A percentile compares a stretch with the other conserved stretches of the same genome.
Conservation (phyloP, 345 rosid genomes). For the Murraya koenigii region DNA sequence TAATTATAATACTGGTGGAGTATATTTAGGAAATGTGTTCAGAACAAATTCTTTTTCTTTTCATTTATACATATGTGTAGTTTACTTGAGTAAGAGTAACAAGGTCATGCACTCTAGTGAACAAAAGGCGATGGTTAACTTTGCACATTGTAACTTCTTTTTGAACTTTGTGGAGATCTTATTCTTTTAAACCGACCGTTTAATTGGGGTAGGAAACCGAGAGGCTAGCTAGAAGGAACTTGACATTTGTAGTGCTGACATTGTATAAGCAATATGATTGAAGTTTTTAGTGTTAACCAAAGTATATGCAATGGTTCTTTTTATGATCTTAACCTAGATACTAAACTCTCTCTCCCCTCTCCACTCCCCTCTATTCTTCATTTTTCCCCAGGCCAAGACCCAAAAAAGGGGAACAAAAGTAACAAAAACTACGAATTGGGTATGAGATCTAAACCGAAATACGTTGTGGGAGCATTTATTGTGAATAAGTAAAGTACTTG, state of each 20-base stretch:
- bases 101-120: not conserved
- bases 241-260: not conserved
- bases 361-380: no score
- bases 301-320: not conserved
- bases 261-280: not conserved
- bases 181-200: not conserved
- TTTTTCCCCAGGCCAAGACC: no score
- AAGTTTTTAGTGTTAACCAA: not conserved
- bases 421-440: not conserved
- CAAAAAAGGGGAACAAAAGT: no score
- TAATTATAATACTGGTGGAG: not conserved
- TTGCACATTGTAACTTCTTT: not conserved
- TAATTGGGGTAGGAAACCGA: not conserved
- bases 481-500: not conserved
- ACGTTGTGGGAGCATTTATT: not conserved
- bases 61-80: not conserved
- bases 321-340: not conserved
- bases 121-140: no score
- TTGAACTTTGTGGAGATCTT: not conserved
- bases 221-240: not conserved
- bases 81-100: not conserved
- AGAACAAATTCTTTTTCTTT: not conserved
- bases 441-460: not conserved
- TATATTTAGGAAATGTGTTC: not conserved
- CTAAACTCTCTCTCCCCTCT: no score